These are phyloP conservation scores for Candida tammaniensis DNA, from an alignment of 805 yeast species.

Conservation along the genomic window DNA sequence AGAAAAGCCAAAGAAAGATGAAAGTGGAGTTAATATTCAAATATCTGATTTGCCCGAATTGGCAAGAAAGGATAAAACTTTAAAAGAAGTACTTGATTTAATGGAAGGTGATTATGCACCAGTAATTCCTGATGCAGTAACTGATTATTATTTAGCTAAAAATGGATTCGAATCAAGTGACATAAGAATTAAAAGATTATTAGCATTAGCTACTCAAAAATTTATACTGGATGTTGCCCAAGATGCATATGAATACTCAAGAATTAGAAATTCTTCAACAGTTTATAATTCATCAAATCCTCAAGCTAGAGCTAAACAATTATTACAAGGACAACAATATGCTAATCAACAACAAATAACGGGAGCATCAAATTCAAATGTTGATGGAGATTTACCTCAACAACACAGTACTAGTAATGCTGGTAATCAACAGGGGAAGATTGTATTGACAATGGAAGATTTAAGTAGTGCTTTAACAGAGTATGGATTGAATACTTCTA, in stretches of 20 bases:
- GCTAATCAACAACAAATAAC: constrained; percentile 38
- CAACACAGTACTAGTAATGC: constrained; percentile 40
- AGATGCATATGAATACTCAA: constrained; percentile 92
- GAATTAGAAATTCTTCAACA: constrained; percentile 85
- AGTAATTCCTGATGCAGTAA: constrained; percentile 93
- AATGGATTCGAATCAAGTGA: constrained; percentile 85
- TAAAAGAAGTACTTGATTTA: constrained; percentile 78
- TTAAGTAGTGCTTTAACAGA: constrained; percentile 89
- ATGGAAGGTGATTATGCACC: constrained; percentile 92
- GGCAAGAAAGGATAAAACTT: constrained; percentile 74
- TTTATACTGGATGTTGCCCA: constrained; percentile 92
- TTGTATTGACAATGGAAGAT: constrained; percentile 90
- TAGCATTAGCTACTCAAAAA: constrained; percentile 95
- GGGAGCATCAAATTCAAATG: constrained; percentile 22
- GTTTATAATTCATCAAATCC: constrained; percentile 86
- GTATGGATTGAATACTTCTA: constrained; percentile 82
- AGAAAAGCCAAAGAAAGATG: constrained; percentile 1
- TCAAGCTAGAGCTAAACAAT: constrained; percentile 77
- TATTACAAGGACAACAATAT: constrained; percentile 62
- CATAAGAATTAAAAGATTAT: constrained; percentile 65
- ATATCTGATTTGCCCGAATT: constrained; percentile 56
- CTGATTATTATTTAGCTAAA: constrained; percentile 84
- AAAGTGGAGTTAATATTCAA: constrained; percentile 10
- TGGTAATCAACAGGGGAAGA: constrained; percentile 63
- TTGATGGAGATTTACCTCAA: constrained; percentile 38